Conservation (phyloP, 225 moss, liverwort and hornwort species). For the Physcomitrellopsis africana region DNA sequence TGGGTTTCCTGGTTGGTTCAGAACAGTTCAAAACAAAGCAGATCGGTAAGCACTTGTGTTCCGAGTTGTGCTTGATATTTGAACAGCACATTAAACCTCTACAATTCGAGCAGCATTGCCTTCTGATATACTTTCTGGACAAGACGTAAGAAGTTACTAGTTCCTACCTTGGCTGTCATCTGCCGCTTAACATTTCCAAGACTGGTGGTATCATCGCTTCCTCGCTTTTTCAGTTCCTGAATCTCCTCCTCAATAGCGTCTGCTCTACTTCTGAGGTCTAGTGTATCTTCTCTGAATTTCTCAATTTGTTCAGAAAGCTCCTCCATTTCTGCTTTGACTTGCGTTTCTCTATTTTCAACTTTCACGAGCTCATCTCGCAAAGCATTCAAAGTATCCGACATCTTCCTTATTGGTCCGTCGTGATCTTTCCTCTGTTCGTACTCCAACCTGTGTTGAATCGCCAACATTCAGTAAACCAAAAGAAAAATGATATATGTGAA, state of each 20-base stretch:
- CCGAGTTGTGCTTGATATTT: neutral
- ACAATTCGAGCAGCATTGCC: neutral
- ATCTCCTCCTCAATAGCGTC: constrained; percentile 78
- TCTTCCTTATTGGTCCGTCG: constrained; percentile 79
- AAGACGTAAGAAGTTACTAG: neutral
- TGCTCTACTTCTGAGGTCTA: constrained; percentile 65
- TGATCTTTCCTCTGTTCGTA: constrained; percentile 92
- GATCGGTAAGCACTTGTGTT: neutral
- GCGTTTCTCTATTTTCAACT: constrained; percentile 73
- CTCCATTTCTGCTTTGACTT: constrained; percentile 82
- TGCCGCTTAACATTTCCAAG: constrained; percentile 92
- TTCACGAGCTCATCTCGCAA: constrained; percentile 70
- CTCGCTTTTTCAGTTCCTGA: constrained; percentile 84
- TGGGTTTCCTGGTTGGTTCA: constrained; percentile 65
- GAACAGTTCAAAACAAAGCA: constrained; percentile 31
- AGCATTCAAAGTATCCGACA: constrained; percentile 57
- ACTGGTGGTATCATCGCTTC: constrained; percentile 77
- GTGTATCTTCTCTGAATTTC: constrained; percentile 71
- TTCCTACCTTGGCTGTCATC: constrained; percentile 84
- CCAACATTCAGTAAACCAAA: neutral
- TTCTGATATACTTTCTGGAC: neutral
- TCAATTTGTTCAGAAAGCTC: constrained; percentile 74
- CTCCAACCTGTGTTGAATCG: constrained; percentile 69
- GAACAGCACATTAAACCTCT: neutral
- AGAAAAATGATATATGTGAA: neutral